Evolutionary conservation across 495 filamentous ascomycete species (phyloP).

Genomic region (Aspergillus egyptiacus): DNA sequence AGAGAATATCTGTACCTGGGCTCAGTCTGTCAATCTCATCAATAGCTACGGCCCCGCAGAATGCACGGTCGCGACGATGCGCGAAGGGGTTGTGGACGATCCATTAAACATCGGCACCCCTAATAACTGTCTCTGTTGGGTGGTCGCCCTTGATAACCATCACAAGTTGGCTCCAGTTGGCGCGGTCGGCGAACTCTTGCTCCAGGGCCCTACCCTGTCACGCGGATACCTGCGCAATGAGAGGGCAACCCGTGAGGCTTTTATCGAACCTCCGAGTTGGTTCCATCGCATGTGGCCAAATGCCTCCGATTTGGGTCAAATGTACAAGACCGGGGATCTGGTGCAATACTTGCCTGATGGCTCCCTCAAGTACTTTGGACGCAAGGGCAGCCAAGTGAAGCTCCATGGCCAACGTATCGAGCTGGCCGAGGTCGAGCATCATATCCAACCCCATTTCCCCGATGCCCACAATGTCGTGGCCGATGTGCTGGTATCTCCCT

Average conservation of each 20-base stretch:
- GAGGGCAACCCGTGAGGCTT: slow-evolving; percentile 17
- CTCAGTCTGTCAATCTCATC: neutral
- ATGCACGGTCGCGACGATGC: neutral
- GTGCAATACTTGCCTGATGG: slow-evolving; percentile 14
- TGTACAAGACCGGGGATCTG: slow-evolving; percentile 28
- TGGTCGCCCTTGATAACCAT: neutral
- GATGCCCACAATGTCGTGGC: slow-evolving; percentile 6
- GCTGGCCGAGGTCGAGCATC: slow-evolving; percentile 34
- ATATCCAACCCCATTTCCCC: neutral
- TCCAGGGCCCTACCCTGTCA: slow-evolving; percentile 32
- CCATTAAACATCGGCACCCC: neutral
- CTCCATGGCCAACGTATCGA: slow-evolving; percentile 40
- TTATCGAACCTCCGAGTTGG: slow-evolving; percentile 13
- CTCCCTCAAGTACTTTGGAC: slow-evolving; percentile 15
- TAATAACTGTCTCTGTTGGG: neutral
- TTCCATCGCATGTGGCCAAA: slow-evolving; percentile 9
- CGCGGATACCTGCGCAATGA: slow-evolving; percentile 18
- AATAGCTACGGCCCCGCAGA: slow-evolving; percentile 9
- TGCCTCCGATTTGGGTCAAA: slow-evolving; percentile 9
- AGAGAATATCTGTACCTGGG: slow-evolving; percentile 19
- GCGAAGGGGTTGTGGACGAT: neutral
- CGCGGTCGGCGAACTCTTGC: slow-evolving; percentile 39
- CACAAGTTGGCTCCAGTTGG: slow-evolving; percentile 31
- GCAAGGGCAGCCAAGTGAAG: slow-evolving; percentile 36
- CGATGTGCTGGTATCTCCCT: neutral